Evolutionary conservation across 495 filamentous ascomycete genomes (phyloP), one percentile per base, ranked within the genome.

Genomic region (Tuber umbilicatum): DNA sequence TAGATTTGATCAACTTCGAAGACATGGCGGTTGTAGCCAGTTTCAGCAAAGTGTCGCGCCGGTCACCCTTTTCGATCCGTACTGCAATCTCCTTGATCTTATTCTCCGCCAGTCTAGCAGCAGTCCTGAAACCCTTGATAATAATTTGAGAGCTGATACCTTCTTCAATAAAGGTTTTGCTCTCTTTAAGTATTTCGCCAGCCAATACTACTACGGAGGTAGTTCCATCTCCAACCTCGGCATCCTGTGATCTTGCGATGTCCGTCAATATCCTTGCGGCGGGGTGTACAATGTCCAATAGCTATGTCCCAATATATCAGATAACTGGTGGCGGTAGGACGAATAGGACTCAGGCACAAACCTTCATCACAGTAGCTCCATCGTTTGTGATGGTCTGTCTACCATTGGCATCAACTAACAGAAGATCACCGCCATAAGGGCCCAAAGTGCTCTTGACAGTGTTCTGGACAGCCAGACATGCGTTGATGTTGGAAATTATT

Each of bases 331-430:
- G 10, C 19, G 1, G 74, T 77, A 71, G 45, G 39, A 71, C 71
- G 21, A 38, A 55, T 69, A 43, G 21, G 72, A 16, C 74, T 2
- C 42, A 31, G 21, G 73, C 41, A 79, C 87, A 79, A 83, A 94
- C 93, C 89, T 97, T 97, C 95, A 99, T 99, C 67, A 98, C 95
- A 37, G 95, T 99, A 67, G 95, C 95, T 82, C 95, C 95, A 88
- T 99, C 95, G 84, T 99, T 99, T 70, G 95, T 99, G 81, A 99
- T 97, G 78, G 95, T 99, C 86, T 97, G 93, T 83, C 84, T 91
- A 83, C 95, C 95, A 87, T 97, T 97, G 81, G 88, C 89, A 85
- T 99, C 96, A 74, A 99, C 95, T 83, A 99, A 88, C 81, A 99
- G 87, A 82, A 99, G 86, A 85, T 99, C 95, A 76, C 95, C 95